phyloP scores from a whole-genome alignment of 2,329 filamentous ascomycete species.

The Trichoderma atrobrunneum region DNA sequence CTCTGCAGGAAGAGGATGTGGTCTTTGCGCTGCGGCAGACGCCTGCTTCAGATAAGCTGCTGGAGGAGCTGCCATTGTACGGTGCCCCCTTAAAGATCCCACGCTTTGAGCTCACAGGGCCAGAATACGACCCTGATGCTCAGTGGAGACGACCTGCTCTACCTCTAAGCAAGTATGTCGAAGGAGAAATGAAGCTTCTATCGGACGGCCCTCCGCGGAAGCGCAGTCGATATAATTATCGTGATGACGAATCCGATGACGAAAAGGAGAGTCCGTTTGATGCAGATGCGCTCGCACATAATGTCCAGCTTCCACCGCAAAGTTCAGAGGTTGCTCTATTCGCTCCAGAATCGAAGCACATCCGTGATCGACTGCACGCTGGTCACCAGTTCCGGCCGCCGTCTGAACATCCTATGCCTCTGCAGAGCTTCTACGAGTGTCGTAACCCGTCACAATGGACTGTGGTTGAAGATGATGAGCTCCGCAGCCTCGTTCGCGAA shows the following conservation, averaged over 20 bases:
- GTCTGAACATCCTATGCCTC: conserved; percentile 86
- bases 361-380: conserved; percentile 84
- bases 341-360: conserved; percentile 81
- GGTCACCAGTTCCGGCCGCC: conserved; percentile 92
- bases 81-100: conserved; percentile 60
- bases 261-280: conserved; percentile 57
- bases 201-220: conserved; percentile 66
- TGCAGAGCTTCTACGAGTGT: conserved; percentile 84
- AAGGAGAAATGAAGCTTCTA: conserved; percentile 72
- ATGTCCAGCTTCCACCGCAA: conserved; percentile 59
- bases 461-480: conserved; percentile 82
- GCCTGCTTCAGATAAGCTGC: conserved; percentile 69
- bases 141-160: conserved; percentile 74
- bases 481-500: conserved; percentile 80
- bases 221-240: conserved; percentile 78
- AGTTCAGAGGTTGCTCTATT: conserved; percentile 82
- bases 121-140: conserved; percentile 64
- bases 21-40: conserved; percentile 75
- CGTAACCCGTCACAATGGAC: conserved; percentile 90
- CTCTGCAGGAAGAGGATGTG: conserved; percentile 76
- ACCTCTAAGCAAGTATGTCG: conserved; percentile 82
- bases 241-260: conserved; percentile 66
- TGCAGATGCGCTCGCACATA: conserved; percentile 47
- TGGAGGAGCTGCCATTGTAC: conserved; percentile 80
- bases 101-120: conserved; percentile 53